phyloP scores from a whole-genome alignment of 2,329 filamentous ascomycete genomes.

The Didymellaceae sp. region DNA sequence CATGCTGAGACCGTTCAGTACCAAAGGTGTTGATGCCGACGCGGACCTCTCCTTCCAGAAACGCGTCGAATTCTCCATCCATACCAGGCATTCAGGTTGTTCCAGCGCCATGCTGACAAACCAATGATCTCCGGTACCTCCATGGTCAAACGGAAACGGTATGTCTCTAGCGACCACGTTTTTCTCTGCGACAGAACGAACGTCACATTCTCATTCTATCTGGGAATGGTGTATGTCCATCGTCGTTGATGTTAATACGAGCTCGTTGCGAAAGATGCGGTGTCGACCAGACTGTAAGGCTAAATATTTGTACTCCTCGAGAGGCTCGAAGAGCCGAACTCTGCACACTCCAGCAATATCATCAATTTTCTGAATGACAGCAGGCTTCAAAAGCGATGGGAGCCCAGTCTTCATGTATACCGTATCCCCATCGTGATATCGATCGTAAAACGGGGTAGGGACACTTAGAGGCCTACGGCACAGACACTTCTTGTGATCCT shows the following conservation, averaged over 20 bases:
- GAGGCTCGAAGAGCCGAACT: conserved; percentile 61
- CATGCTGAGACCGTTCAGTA: background rate
- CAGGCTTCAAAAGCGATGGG: background rate
- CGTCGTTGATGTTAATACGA: conserved; percentile 62
- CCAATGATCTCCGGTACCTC: background rate
- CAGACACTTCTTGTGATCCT: background rate
- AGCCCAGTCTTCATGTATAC: background rate
- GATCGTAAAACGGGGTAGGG: background rate
- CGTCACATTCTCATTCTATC: background rate
- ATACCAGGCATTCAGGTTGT: background rate
- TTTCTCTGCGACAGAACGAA: background rate
- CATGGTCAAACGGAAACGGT: background rate
- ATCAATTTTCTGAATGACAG: conserved; percentile 4
- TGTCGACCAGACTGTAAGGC: conserved; percentile 28
- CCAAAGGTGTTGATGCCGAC: background rate
- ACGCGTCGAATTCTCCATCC: background rate
- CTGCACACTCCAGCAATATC: conserved; percentile 41
- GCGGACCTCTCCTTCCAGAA: background rate
- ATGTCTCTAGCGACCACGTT: background rate
- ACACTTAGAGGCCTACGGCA: background rate
- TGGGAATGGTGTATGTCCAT: conserved; percentile 38
- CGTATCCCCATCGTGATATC: background rate
- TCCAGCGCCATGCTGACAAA: background rate
- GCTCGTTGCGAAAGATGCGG: conserved; percentile 58
- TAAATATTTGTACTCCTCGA: conserved; percentile 50